Base-by-base conservation (phyloP, 345 rosid species). In the Noccaea caerulescens region DNA sequence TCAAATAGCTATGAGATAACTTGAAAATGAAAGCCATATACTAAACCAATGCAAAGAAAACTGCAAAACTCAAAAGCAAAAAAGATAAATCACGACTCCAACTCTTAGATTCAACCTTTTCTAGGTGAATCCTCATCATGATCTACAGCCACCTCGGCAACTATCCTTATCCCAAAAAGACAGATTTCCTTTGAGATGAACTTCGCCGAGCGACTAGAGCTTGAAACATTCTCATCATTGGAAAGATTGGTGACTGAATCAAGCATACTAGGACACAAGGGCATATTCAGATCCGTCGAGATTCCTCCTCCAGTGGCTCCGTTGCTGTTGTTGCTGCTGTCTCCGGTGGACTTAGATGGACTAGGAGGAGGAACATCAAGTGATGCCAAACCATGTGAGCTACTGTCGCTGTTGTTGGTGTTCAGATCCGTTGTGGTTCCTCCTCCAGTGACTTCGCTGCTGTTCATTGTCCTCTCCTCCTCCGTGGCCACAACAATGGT, bases 221-320 rank as follows among this genome's bases (percentile, higher is more conserved):
- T 9, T 12, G 10, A n/a, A 44, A 36, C 54, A 55, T 68, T 44
- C 36, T 18, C 55, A 49, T 23, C 69, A 37, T 23, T 50, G 37
- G 45, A 27, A 45, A 20, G 14, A 69, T 38, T 18, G 34, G 52
- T 55, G 72, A 18, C 12, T 56, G 72, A 43, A 44, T 45, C 46
- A 34, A 68, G 13, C 12, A 30, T 52, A 43, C 9, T 20, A 44
- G 72, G 55, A 56, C 16, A 10, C 34, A 33, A 1, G 12, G 36
- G 43, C 30, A 9, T 7, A 54, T 8, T 56, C 72, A 69, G 7
- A 20, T 57, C 9, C n/a, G 14, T 14, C 8, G 44, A 4, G 27
- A 6, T 16, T 36, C 30, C 43, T 53, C 42, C 44, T 55, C 53
- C 37, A n/a, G 8, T 55, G 42, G 6, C 61, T 45, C 42, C 38